Evolutionary conservation across 139 green algal genomes (phyloP).

Genomic region (Spirogloea muscicola): DNA sequence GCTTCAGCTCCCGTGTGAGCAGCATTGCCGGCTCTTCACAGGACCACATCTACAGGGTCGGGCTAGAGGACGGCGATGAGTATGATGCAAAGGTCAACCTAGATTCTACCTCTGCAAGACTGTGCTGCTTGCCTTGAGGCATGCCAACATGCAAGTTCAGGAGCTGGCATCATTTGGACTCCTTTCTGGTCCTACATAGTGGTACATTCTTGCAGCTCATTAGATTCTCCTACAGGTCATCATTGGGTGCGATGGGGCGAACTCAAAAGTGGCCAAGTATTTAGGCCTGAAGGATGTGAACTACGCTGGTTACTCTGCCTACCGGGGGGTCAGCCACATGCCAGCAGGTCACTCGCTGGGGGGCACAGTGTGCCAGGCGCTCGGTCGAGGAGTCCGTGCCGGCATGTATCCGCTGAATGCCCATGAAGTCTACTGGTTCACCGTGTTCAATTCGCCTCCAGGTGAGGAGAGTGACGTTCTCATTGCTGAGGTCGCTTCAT

Average conservation of each 20-base stretch:
- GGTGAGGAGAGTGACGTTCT: too few relatives aligned
- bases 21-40: neutral
- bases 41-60: conserved; percentile 1
- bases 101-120: conserved; percentile 1
- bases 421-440: conserved; percentile 53
- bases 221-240: conserved; percentile 31
- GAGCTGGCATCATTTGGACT: neutral
- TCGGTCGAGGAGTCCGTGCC: conserved; percentile 36
- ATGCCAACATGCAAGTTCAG: neutral
- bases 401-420: conserved; percentile 48
- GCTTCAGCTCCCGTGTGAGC: conserved; percentile 18
- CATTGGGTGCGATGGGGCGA: conserved; percentile 43
- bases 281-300: conserved; percentile 37
- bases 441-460: neutral
- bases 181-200: neutral
- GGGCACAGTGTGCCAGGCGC: neutral
- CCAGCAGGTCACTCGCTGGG: neutral
- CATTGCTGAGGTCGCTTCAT: too few relatives aligned
- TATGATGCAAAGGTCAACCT: neutral
- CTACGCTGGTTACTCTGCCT: conserved; percentile 46
- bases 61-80: conserved; percentile 15
- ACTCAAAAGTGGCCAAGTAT: conserved; percentile 23
- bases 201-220: neutral
- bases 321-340: conserved; percentile 39
- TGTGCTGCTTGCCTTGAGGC: neutral